These are phyloP conservation scores for Colletotrichum orbiculare DNA, from an alignment of 2,329 filamentous ascomycete genomes.

Conservation along the genomic window DNA sequence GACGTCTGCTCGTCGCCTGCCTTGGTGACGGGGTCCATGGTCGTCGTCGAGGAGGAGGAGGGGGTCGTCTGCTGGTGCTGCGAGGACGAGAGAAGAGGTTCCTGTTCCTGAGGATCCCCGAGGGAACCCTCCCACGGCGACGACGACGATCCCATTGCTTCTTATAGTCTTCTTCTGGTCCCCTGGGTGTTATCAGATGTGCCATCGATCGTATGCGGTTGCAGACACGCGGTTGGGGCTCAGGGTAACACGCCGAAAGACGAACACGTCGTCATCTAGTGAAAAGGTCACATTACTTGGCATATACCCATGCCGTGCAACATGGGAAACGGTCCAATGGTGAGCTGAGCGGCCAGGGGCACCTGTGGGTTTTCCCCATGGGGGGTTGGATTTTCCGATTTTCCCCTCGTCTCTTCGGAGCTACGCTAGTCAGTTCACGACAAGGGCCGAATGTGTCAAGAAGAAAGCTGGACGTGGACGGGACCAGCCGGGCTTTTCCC, in stretches of 20 bases:
- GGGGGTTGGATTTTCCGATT: slow-evolving; percentile 5
- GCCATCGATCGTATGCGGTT: no score
- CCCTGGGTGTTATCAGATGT: not conserved
- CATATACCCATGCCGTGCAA: slow-evolving; percentile 1
- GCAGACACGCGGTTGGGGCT: no score
- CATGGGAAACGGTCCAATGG: slow-evolving; percentile 4
- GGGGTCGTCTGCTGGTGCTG: no score
- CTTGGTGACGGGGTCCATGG: slow-evolving; percentile 25
- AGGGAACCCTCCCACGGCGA: not conserved
- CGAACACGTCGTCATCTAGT: slow-evolving; percentile 12
- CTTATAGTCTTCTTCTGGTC: slow-evolving; percentile 13
- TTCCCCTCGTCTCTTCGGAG: slow-evolving; percentile 2
- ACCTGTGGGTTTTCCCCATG: slow-evolving; percentile 13
- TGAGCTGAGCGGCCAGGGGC: not conserved
- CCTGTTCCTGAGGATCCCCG: not conserved
- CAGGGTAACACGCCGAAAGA: no score
- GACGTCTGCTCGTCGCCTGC: slow-evolving; percentile 10
- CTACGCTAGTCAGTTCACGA: slow-evolving; percentile 10
- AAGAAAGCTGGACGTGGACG: not conserved
- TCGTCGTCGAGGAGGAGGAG: not conserved
- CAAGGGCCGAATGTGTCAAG: not conserved
- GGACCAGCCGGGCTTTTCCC: not conserved
- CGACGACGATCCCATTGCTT: slow-evolving; percentile 1
- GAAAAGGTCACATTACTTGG: not conserved
- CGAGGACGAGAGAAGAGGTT: not conserved